Base-by-base conservation (phyloP, 768 basidiomycete genomes). In the Phanerochaete carnosa region DNA sequence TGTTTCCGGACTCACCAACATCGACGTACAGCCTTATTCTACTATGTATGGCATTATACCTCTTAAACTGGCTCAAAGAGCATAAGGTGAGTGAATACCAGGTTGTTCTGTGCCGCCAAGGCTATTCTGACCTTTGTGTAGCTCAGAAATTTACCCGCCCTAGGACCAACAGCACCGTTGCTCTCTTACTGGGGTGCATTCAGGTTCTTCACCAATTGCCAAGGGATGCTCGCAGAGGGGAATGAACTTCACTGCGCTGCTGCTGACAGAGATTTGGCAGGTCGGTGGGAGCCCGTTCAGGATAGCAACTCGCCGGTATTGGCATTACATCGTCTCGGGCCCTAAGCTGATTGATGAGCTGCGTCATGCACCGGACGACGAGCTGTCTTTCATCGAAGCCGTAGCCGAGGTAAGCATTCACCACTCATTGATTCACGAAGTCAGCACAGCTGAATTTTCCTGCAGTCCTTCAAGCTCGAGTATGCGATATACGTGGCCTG, bases 91-190 rank as follows among this genome's bases (percentile, higher is more conserved):
- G 39, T 35, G 13, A 8, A 12, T 19, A 4, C 39, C 19, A 12
- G 39, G 4, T 19, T 4, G 4, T 19, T 4, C 39, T 7, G 16
- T 19, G 19, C 11, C 11, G 5, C 16, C 8, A 46, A 7, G 19
- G 45, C 47, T 25, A 25, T 26, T 9, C 26, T 3, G 26, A 25
- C 47, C 11, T 43, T 19, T 43, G 11, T 43, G 8, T 19, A 43
- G 39, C 19, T 8, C 11, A 12, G 39, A 8, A 43, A 19, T 19
- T 8, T 43, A 15, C 47, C 47, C 11, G 26, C 47, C 3, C 3
- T 49, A 9, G 69, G 69, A 1, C 61, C 62, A 0, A 66, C 65
- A 3, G 58, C 62, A 0, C 68, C 69, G 2, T 30, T 68, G 0
- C 57, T 70, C 1, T 70, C 68, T 1, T 70, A 66, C 51, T 29